Percentiles rank a stretch among this genome's conserved stretches.
These are phyloP conservation scores for Cladosporium sp. DNA, from an alignment of 2,329 filamentous ascomycete genomes.

Conservation along the genomic window DNA sequence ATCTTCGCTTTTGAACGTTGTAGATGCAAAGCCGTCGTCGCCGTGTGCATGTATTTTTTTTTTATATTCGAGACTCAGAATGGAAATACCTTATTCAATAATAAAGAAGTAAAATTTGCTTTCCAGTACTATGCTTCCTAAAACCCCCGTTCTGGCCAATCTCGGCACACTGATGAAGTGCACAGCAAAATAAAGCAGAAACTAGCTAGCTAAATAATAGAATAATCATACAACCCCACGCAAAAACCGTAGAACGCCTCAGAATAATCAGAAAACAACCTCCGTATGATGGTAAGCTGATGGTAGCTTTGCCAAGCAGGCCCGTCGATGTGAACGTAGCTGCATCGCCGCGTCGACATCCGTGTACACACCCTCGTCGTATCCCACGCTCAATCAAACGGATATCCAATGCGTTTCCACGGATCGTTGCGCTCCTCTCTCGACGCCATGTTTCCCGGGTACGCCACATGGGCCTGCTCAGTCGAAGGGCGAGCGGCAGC, in stretches of 20 bases:
- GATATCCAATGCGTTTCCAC: slow-evolving; percentile 8
- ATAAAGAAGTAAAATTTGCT: background rate
- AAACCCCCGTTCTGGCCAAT: background rate
- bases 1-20: background rate
- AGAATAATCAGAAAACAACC: background rate
- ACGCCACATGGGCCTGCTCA: background rate
- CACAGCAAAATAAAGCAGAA: background rate
- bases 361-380: background rate
- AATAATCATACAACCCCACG: background rate
- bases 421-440: slow-evolving; percentile 13
- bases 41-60: background rate
- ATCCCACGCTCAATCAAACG: slow-evolving; percentile 2
- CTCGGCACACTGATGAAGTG: background rate
- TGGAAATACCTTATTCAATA: background rate
- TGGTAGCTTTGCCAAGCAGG: background rate
- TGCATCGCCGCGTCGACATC: background rate
- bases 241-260: background rate
- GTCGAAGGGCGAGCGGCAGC: background rate
- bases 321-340: background rate
- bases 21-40: background rate
- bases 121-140: slow-evolving; percentile 12
- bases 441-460: background rate
- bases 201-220: background rate
- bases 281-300: background rate
- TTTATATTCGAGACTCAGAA: background rate